Conservation (phyloP, 108 stramenopile species). For the Nannochloropsis salina region DNA sequence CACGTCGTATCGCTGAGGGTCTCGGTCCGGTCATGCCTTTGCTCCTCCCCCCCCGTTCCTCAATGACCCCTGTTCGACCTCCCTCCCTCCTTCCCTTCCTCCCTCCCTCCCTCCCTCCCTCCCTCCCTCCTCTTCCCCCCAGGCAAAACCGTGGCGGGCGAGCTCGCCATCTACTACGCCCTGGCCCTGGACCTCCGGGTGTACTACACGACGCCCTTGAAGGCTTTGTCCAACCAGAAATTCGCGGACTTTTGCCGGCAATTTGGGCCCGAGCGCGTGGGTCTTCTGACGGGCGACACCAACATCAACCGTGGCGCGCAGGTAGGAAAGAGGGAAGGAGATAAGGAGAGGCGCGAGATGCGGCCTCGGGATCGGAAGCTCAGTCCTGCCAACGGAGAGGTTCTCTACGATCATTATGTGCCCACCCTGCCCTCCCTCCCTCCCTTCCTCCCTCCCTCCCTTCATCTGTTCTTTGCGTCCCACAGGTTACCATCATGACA, state of each 20-base stretch:
- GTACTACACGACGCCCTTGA: conserved; percentile 83
- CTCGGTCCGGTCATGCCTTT: neutral
- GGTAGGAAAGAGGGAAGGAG: conserved; percentile 35
- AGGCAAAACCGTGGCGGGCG: conserved; percentile 48
- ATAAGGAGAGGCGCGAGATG: neutral
- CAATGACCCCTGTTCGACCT: neutral
- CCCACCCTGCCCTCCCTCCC: neutral
- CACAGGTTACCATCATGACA: conserved; percentile 76
- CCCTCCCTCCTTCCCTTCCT: no score
- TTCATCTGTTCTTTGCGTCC: neutral
- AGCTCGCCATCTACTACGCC: conserved; percentile 67
- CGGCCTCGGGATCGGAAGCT: no score
- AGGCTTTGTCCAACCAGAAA: conserved; percentile 90
- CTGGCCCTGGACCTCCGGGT: conserved; percentile 59
- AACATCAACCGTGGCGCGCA: conserved; percentile 72
- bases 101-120: no score
- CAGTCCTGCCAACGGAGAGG: neutral
- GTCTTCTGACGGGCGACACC: conserved; percentile 72
- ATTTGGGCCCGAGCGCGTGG: conserved; percentile 66
- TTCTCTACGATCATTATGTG: neutral
- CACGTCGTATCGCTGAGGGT: neutral
- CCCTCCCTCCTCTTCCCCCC: no score
- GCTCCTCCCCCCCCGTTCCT: neutral
- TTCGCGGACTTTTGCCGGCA: conserved; percentile 69
- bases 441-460: neutral